Evolutionary conservation across 768 basidiomycete genomes (phyloP).

Genomic region (Cystobasidium onofrii): DNA sequence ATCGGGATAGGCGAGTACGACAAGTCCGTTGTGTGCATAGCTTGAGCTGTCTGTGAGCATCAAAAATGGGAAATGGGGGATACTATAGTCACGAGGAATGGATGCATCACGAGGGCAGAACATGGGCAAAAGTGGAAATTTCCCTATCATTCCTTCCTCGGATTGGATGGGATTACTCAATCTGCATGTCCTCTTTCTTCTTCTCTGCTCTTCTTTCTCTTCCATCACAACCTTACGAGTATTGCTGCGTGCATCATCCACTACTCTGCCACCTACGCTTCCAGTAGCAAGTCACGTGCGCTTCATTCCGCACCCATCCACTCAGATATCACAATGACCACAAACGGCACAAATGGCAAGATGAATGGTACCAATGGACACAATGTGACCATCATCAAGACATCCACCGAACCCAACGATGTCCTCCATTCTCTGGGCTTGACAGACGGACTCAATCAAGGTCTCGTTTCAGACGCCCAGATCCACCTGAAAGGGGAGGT

Average conservation of each 20-base stretch:
- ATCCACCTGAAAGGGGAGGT: slow-evolving; percentile 8
- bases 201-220: too few species aligned
- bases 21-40: neutral
- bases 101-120: neutral
- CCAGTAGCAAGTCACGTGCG: too few species aligned
- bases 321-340: neutral
- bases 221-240: too few species aligned
- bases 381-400: neutral
- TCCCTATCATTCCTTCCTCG: neutral
- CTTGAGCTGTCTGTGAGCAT: neutral
- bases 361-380: neutral
- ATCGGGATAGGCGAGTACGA: neutral
- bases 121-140: neutral
- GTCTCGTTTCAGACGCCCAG: slow-evolving; percentile 1
- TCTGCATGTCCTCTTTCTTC: too few species aligned
- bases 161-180: too few species aligned
- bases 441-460: neutral
- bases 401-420: neutral
- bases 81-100: neutral
- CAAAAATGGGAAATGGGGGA: neutral
- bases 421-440: neutral
- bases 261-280: neutral
- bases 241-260: too few species aligned
- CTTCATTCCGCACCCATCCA: too few species aligned
- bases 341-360: neutral